Evolutionary conservation across 345 rosid species (phyloP).

Genomic region (Adansonia digitata): DNA sequence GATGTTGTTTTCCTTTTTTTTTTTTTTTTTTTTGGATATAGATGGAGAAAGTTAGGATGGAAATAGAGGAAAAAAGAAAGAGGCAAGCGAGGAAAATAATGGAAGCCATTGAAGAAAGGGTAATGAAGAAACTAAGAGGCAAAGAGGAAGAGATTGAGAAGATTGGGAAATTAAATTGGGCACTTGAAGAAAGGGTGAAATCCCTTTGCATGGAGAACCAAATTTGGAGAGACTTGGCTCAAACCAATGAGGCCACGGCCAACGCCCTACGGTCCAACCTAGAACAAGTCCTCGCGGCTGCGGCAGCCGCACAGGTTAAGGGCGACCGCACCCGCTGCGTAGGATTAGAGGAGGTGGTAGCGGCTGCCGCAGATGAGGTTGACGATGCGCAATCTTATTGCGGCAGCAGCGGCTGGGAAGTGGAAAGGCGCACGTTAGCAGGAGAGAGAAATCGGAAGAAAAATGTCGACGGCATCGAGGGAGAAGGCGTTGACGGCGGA

Average conservation of each 20-base stretch:
- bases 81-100: constrained; percentile 49
- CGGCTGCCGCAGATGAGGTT: constrained; percentile 18
- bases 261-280: constrained; percentile 62
- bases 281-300: constrained; percentile 45
- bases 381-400: constrained; percentile 77
- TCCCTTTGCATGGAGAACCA: constrained; percentile 67
- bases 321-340: constrained; percentile 16
- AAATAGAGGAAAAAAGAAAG: constrained; percentile 57
- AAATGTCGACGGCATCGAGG: background rate
- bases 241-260: constrained; percentile 67
- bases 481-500: constrained; percentile 2
- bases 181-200: constrained; percentile 60
- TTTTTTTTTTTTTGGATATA: constrained; percentile 15
- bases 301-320: constrained; percentile 29
- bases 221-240: constrained; percentile 82
- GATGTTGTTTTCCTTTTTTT: background rate
- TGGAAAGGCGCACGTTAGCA: constrained; percentile 17
- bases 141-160: constrained; percentile 71
- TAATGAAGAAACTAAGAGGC: constrained; percentile 42
- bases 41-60: constrained; percentile 76
- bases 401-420: constrained; percentile 46
- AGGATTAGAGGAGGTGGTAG: constrained; percentile 29
- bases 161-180: constrained; percentile 61
- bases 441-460: too few species aligned
- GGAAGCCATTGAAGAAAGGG: constrained; percentile 50